Conservation (phyloP, 768 basidiomycete genomes). For the Postia placenta region DNA sequence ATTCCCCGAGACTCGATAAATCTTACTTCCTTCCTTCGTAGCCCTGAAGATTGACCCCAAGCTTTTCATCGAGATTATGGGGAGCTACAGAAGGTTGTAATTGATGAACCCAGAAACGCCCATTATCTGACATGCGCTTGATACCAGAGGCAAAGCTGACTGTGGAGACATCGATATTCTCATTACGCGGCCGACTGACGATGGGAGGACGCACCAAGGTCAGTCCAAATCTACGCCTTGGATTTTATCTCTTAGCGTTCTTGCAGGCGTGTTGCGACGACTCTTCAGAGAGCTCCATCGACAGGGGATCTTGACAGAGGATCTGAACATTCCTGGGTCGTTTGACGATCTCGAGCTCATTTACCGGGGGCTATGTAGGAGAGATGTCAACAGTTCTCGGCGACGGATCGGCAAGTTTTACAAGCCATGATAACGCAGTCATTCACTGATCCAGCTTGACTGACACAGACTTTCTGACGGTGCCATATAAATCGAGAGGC, state of each 20-base stretch:
- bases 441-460: neutral
- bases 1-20: neutral
- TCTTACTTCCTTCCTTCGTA: constrained; percentile 29
- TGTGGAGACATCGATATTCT: constrained; percentile 93
- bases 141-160: constrained; percentile 63
- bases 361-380: constrained; percentile 74
- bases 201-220: constrained; percentile 75
- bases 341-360: constrained; percentile 62
- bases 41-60: constrained; percentile 67
- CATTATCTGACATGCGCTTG: neutral
- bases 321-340: constrained; percentile 68
- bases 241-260: neutral
- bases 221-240: constrained; percentile 3
- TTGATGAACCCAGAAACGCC: neutral
- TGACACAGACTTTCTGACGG: constrained; percentile 65
- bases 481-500: constrained; percentile 75
- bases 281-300: constrained; percentile 53
- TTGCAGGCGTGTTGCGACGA: constrained; percentile 50
- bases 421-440: neutral
- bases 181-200: constrained; percentile 67
- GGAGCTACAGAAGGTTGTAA: constrained; percentile 71
- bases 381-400: constrained; percentile 35
- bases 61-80: constrained; percentile 83
- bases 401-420: constrained; percentile 55
- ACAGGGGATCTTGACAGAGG: constrained; percentile 68